Conservation (phyloP, 108 stramenopile genomes). For the Nannochloropsis granulata region DNA sequence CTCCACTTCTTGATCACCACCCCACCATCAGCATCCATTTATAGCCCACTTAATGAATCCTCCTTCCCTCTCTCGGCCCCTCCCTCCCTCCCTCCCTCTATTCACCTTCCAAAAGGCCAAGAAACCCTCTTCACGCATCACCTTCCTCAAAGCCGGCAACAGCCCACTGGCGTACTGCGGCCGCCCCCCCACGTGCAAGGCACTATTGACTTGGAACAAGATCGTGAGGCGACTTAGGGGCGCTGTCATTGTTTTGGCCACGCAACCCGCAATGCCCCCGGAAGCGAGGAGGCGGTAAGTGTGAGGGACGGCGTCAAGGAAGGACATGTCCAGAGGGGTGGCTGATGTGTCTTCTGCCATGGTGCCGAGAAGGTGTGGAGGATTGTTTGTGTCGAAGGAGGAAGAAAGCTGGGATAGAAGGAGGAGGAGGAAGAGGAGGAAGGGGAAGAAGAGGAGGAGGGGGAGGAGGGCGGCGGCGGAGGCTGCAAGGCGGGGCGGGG, state of each 20-base stretch:
- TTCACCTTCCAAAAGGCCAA: conserved; percentile 65
- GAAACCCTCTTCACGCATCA: conserved; percentile 65
- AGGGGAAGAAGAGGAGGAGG: too few relatives aligned
- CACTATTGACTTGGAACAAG: conserved; percentile 73
- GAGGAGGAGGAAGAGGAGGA: too few relatives aligned
- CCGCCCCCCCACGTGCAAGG: conserved; percentile 61
- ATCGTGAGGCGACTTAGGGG: conserved; percentile 73
- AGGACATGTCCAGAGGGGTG: neutral
- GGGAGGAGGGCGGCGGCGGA: too few relatives aligned
- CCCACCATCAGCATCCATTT: too few relatives aligned
- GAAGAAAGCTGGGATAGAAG: neutral
- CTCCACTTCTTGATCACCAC: too few relatives aligned
- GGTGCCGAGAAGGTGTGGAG: neutral
- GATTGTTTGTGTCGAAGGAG: neutral
- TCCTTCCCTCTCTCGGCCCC: neutral
- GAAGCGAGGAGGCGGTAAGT: conserved; percentile 46
- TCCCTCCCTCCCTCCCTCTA: neutral
- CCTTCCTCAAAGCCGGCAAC: conserved; percentile 50
- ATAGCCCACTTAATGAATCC: too few relatives aligned
- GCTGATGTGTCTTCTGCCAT: neutral
- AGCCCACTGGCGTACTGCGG: conserved; percentile 61
- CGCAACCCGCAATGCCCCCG: conserved; percentile 77
- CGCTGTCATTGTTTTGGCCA: conserved; percentile 81
- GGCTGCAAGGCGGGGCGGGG: too few relatives aligned
- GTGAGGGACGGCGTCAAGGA: neutral